Base-by-base conservation (phyloP, 2,329 filamentous ascomycete genomes). In the Cordyceps fumosorosea region DNA sequence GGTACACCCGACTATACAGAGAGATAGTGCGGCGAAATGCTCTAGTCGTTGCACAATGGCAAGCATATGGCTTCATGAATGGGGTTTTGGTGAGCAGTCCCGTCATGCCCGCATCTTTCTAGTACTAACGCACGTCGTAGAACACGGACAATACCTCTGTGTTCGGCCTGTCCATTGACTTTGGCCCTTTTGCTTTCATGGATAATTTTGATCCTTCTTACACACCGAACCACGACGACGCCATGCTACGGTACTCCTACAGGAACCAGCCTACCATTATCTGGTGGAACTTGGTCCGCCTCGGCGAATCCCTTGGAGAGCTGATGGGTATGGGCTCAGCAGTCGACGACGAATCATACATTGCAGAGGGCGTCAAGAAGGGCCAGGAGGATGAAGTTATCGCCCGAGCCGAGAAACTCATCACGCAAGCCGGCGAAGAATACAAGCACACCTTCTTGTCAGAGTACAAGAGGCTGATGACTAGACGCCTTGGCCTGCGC, bases 21-120 rank as follows among this genome's bases (percentile, higher is more conserved):
- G 92, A 96, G 70, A 87, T 99, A 62, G 87, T 87, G 4, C 86
- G 91, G 48, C 85, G 90, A 37, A 99, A 97, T 71, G 95, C 95
- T 1, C 81, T 83, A 63, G 96, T 90, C 0, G 93, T 98, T 2
- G 95, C 95, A 12, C 84, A 89, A 67, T 98, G 95, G 93, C 96
- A 99, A 77, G 92, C 91, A 0, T 98, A 98, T 70, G 95, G 91
- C n/a, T 99, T 99, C 77, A 98, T 96, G 83, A 99, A 99, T 70
- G 95, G 95, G 52, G 95, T 99, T 4, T 80, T 99, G 63, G 75
- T 77, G 66, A 65, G 71, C 66, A 8, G 2, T 52, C 12, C 3
- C 34, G 26, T 45, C 4, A 6, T 10, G 53, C 4, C 10, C 11
- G 6, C 16, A 18, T 51, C 1, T 11, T n/a, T 42, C 51, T 14